Percentiles rank a stretch among this genome's conserved stretches.
Conservation (phyloP, 805 yeast genomes). For the Clavispora carvajalis region DNA sequence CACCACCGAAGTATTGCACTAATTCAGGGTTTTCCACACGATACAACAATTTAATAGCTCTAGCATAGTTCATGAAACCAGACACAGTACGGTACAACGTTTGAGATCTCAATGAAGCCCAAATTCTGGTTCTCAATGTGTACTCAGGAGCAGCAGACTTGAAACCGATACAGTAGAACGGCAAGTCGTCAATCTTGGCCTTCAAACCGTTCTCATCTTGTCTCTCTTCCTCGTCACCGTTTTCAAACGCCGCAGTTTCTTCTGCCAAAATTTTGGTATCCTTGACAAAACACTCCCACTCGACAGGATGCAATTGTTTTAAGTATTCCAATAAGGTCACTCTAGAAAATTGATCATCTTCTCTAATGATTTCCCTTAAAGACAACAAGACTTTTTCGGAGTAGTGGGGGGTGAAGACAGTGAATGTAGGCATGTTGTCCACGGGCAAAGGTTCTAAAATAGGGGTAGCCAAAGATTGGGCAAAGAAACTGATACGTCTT, state of each 20-base stretch:
- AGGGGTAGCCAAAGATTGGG: constrained; percentile 97
- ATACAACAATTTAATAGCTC: constrained; percentile 40
- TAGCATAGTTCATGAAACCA: constrained; percentile 44
- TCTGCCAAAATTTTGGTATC: constrained; percentile 52
- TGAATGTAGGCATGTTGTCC: constrained; percentile 98
- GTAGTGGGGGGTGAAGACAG: constrained; percentile 86
- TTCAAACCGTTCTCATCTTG: constrained; percentile 60
- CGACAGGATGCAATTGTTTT: constrained; percentile 51
- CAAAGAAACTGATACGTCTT: constrained; percentile 98
- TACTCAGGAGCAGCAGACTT: constrained; percentile 45
- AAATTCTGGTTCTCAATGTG: constrained; percentile 41
- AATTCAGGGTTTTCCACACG: constrained; percentile 52
- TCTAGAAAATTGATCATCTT: constrained; percentile 57
- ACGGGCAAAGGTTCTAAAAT: constrained; percentile 98
- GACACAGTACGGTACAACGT: constrained; percentile 43
- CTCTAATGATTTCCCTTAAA: constrained; percentile 72
- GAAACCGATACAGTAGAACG: constrained; percentile 44
- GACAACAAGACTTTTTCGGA: constrained; percentile 75
- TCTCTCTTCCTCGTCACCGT: constrained; percentile 41
- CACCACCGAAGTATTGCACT: constrained; percentile 98
- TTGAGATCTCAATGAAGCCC: constrained; percentile 45
- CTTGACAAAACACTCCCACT: constrained; percentile 53
- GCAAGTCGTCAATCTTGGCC: constrained; percentile 64
- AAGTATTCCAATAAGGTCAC: constrained; percentile 52
- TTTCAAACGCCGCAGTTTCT: constrained; percentile 72